Evolutionary conservation across 2,329 filamentous ascomycete species (phyloP).

Genomic region (Emmonsiellopsis sp.): DNA sequence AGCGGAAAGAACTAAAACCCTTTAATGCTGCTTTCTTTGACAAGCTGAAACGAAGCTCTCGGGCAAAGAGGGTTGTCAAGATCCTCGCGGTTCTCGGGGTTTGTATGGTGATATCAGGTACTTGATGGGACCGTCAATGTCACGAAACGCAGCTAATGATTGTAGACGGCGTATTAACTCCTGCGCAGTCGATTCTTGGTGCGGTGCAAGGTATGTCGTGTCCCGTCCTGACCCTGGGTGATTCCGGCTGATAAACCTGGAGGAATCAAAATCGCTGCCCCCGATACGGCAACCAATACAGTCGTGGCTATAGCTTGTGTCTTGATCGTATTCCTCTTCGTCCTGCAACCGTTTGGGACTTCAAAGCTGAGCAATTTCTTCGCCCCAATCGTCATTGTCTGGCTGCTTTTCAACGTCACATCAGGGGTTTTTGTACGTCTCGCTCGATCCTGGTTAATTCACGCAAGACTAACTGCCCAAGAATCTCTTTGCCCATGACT

Average conservation of each 20-base stretch:
- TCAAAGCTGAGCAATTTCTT: slow-evolving; percentile 32
- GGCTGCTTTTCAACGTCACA: slow-evolving; percentile 42
- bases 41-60: slow-evolving; percentile 37
- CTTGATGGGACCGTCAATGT: neutral
- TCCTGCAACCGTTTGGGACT: slow-evolving; percentile 47
- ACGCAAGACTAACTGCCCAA: slow-evolving; percentile 6
- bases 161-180: slow-evolving; percentile 45
- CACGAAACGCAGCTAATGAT: neutral
- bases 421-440: slow-evolving; percentile 44
- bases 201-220: slow-evolving; percentile 39
- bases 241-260: neutral
- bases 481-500: slow-evolving; percentile 39
- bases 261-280: slow-evolving; percentile 12
- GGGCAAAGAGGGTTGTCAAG: slow-evolving; percentile 40
- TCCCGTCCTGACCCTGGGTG: neutral
- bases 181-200: slow-evolving; percentile 48
- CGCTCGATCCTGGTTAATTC: neutral
- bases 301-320: slow-evolving; percentile 10
- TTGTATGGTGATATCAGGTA: slow-evolving; percentile 42
- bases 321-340: slow-evolving; percentile 40
- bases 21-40: slow-evolving; percentile 36
- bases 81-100: slow-evolving; percentile 36
- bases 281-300: slow-evolving; percentile 6
- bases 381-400: slow-evolving; percentile 48
- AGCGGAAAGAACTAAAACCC: slow-evolving; percentile 32